Evolutionary conservation across 805 yeast genomes (phyloP).

Genomic region (Starmerella scarabaei): DNA sequence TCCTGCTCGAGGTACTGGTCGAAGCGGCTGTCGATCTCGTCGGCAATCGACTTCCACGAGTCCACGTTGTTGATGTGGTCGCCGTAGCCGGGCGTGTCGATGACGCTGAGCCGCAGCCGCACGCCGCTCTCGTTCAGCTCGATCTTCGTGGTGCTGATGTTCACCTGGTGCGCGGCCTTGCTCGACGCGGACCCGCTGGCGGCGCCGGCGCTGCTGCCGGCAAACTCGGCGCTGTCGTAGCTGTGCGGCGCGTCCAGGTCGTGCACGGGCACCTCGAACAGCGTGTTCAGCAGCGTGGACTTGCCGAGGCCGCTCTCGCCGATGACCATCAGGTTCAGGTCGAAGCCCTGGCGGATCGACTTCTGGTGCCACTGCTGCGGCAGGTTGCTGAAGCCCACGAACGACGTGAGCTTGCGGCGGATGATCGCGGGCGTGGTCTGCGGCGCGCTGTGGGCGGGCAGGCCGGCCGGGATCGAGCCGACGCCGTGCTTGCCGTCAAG

Average conservation of each 20-base stretch:
- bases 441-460: neutral
- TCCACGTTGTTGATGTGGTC: constrained; percentile 69
- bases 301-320: constrained; percentile 48
- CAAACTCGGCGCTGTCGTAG: constrained; percentile 2
- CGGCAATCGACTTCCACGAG: constrained; percentile 82
- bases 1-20: constrained; percentile 84
- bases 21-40: constrained; percentile 74
- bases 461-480: constrained; percentile 1
- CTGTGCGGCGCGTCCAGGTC: constrained; percentile 29
- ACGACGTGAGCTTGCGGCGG: constrained; percentile 74
- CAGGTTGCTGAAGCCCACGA: constrained; percentile 92
- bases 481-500: neutral
- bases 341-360: constrained; percentile 79
- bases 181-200: too few species aligned
- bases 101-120: constrained; percentile 64
- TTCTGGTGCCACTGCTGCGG: constrained; percentile 99
- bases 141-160: constrained; percentile 47
- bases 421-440: constrained; percentile 40
- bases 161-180: constrained; percentile 21
- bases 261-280: constrained; percentile 59
- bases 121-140: constrained; percentile 92
- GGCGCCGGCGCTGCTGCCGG: constrained; percentile 2
- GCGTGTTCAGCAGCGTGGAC: constrained; percentile 44
- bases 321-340: constrained; percentile 75
- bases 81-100: constrained; percentile 92